Evolutionary conservation across 495 filamentous ascomycete species (phyloP).

Genomic region (Trichodelitschia bisporula): DNA sequence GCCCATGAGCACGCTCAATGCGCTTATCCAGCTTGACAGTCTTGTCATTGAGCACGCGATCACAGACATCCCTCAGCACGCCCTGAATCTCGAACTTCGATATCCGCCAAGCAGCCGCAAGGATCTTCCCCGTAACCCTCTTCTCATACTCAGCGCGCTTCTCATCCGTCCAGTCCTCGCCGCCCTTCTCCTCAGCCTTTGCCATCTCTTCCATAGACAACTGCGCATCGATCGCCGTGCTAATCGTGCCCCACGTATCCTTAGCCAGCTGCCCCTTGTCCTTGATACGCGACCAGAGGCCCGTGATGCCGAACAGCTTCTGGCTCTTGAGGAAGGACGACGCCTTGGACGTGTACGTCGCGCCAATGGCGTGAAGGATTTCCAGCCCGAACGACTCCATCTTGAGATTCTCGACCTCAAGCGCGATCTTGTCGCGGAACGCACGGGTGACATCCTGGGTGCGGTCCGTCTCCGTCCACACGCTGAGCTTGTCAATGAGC

Average conservation of each 20-base stretch:
- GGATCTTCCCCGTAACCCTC: constrained; percentile 87
- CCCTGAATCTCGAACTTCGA: constrained; percentile 97
- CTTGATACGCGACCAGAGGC: constrained; percentile 81
- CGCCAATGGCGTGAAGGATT: constrained; percentile 85
- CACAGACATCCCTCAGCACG: constrained; percentile 71
- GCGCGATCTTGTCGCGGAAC: constrained; percentile 79
- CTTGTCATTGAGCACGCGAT: constrained; percentile 43
- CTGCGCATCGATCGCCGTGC: constrained; percentile 91
- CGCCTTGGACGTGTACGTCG: constrained; percentile 70
- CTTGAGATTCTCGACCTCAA: constrained; percentile 93
- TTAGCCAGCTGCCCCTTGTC: constrained; percentile 93
- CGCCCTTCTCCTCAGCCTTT: constrained; percentile 78
- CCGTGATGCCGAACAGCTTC: constrained; percentile 87
- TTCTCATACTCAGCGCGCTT: constrained; percentile 90
- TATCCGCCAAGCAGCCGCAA: constrained; percentile 93
- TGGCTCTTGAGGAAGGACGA: constrained; percentile 76
- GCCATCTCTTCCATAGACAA: constrained; percentile 99
- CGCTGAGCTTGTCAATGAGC: constrained; percentile 67
- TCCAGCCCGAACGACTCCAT: constrained; percentile 98
- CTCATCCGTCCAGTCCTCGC: constrained; percentile 97
- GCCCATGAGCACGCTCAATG: constrained; percentile 68
- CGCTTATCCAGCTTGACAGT: constrained; percentile 60
- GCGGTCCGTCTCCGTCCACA: constrained; percentile 97
- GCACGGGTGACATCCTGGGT: constrained; percentile 57
- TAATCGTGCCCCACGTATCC: constrained; percentile 96